Base-by-base conservation (phyloP, 1,284 basidiomycete species). In the Ganoderma boninense region DNA sequence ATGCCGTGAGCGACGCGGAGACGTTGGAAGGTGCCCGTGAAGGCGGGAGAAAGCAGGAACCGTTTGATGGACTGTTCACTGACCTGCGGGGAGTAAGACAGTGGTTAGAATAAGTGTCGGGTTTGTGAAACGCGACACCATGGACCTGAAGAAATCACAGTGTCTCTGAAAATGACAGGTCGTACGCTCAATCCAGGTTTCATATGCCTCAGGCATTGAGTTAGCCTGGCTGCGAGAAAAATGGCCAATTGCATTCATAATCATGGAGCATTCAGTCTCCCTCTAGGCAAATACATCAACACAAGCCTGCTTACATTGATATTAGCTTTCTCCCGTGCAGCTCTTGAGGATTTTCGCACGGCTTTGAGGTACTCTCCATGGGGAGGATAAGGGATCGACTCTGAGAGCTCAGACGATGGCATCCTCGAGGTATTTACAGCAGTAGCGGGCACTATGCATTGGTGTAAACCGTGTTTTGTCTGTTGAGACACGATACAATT, bases 1-100 rank as follows among this genome's bases (percentile, higher is more conserved):
- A 93, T 83, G 43, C 93, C 92, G 80, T 94, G 92, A 16, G 84
- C 80, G 16, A 80, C 77, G 14, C 89, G 90, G 1, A 93, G 87
- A 56, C 89, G 86, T 68, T 87, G 82, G 80, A 91, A 94, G 4
- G 90, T 89, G 42, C 80, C 79, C 14, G 84, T 86, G 77, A 95
- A 93, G 1, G 90, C 85, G 32, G 89, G 84, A 4, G 93, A 93
- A 66, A 84, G 80, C 14, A 95, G 79, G 26, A 95, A 82, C 18
- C 89, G 86, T 71, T 87, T 83, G 71, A 95, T 89, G 42, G 86
- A 80, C 59, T 86, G 82, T 40, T 84, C 79, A 59, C 82, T 78
- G 69, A 94, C 89, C 92, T 93, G 73, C 68, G 26, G 38, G 38
- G 38, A 40, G 26, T 5, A 42, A 23, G 10, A 13, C 4, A 8